Evolutionary conservation across 1,284 basidiomycete genomes (phyloP).

Genomic region (Wallemia hederae): DNA sequence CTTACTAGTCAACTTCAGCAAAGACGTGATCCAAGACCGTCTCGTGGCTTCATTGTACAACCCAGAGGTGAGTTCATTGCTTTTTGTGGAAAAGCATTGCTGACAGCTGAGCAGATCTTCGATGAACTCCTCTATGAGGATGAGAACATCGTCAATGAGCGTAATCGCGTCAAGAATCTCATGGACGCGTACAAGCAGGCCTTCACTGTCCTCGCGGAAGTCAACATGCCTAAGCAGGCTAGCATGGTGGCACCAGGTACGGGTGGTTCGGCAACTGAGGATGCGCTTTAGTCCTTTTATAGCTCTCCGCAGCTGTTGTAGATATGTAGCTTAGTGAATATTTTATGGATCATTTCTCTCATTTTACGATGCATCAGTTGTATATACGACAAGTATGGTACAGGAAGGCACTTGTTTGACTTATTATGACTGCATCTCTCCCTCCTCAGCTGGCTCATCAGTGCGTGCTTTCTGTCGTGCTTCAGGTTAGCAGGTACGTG

Average conservation of each 20-base stretch:
- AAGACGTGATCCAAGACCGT: conserved; percentile 82
- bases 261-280: no score
- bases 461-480: background rate
- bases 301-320: no score
- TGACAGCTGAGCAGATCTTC: conserved; percentile 28
- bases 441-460: background rate
- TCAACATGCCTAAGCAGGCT: background rate
- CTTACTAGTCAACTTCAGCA: conserved; percentile 81
- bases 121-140: conserved; percentile 79
- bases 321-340: no score
- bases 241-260: no score
- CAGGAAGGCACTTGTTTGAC: no score
- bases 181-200: conserved; percentile 62
- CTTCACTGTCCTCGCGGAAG: background rate
- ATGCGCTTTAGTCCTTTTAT: no score
- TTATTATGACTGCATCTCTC: background rate
- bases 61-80: conserved; percentile 24
- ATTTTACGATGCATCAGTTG: no score
- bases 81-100: background rate
- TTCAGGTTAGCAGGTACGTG: background rate
- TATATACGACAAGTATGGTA: no score
- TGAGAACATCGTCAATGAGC: conserved; percentile 72
- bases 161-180: conserved; percentile 71
- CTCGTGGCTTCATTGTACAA: conserved; percentile 80
- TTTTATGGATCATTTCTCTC: no score